Conservation (phyloP, 768 basidiomycete genomes). For the Boletus eberwhitei region DNA sequence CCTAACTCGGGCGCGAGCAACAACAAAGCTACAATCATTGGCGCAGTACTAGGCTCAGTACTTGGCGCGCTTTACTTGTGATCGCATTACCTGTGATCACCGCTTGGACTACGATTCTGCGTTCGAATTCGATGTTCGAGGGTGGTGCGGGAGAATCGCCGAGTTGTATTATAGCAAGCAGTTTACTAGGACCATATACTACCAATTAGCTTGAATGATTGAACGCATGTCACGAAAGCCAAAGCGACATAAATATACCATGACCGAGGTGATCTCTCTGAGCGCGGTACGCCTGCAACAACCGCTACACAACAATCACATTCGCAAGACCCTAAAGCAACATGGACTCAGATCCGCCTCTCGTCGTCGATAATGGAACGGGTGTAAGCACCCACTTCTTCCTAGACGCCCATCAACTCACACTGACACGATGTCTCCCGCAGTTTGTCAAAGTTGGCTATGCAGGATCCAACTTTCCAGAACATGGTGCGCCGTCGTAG, state of each 20-base stretch:
- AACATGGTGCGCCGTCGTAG: constrained; percentile 60
- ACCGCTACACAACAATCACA: background rate
- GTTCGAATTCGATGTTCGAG: background rate
- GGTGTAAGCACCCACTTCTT: constrained; percentile 54
- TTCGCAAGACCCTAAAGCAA: background rate
- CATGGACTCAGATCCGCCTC: constrained; percentile 41
- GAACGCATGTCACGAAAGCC: background rate
- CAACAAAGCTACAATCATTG: constrained; percentile 14
- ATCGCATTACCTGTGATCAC: constrained; percentile 2
- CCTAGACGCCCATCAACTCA: constrained; percentile 8
- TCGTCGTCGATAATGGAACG: constrained; percentile 88
- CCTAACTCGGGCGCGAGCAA: background rate
- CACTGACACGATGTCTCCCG: background rate
- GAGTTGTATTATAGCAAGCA: background rate
- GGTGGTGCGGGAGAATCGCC: background rate
- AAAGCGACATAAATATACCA: constrained; percentile 23
- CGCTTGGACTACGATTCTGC: background rate
- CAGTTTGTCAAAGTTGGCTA: constrained; percentile 92
- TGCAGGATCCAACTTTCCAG: constrained; percentile 92
- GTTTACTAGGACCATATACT: background rate
- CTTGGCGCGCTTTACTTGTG: constrained; percentile 13
- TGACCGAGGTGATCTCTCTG: background rate
- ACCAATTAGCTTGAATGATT: no score
- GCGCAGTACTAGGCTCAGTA: constrained; percentile 9
- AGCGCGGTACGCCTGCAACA: background rate